Percentiles rank a stretch among this genome's conserved stretches.
These are phyloP conservation scores for Syncephalastrum monosporum DNA, from an alignment of 371 early-diverging fungal genomes.

Conservation along the genomic window DNA sequence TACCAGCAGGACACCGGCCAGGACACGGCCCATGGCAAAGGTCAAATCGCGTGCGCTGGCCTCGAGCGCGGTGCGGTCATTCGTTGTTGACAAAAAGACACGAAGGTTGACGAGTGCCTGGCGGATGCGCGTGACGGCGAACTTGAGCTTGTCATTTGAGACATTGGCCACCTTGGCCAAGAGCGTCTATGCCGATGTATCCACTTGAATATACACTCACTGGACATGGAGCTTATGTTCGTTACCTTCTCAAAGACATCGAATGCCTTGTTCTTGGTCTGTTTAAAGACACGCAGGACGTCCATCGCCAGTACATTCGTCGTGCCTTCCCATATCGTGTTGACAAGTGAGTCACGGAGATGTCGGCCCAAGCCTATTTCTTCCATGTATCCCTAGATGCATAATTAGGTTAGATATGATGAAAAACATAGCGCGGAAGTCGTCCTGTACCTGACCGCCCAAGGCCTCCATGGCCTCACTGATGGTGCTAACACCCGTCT, in stretches of 20 bases:
- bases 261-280: slow-evolving; percentile 44
- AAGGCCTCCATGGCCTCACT: slow-evolving; percentile 65
- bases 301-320: slow-evolving; percentile 69
- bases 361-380: slow-evolving; percentile 61
- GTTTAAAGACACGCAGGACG: slow-evolving; percentile 58
- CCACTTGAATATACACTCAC: neutral
- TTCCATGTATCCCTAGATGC: slow-evolving; percentile 65
- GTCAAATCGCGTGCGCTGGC: slow-evolving; percentile 52
- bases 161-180: slow-evolving; percentile 9
- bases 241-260: slow-evolving; percentile 36
- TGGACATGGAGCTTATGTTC: neutral
- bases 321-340: slow-evolving; percentile 73
- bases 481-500: slow-evolving; percentile 45
- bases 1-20: slow-evolving; percentile 47
- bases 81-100: slow-evolving; percentile 14
- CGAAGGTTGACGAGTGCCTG: slow-evolving; percentile 6
- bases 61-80: slow-evolving; percentile 13
- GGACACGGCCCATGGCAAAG: slow-evolving; percentile 49
- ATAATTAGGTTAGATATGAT: neutral
- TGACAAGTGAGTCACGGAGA: slow-evolving; percentile 65
- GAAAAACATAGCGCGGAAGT: neutral
- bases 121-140: slow-evolving; percentile 6
- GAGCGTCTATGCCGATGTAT: slow-evolving; percentile 5
- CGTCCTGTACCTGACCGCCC: slow-evolving; percentile 53
- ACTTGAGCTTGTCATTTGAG: neutral